Evolutionary conservation across 768 basidiomycete species (phyloP), one percentile per base, ranked within the genome.

Genomic region (Antrodiella citrinella): DNA sequence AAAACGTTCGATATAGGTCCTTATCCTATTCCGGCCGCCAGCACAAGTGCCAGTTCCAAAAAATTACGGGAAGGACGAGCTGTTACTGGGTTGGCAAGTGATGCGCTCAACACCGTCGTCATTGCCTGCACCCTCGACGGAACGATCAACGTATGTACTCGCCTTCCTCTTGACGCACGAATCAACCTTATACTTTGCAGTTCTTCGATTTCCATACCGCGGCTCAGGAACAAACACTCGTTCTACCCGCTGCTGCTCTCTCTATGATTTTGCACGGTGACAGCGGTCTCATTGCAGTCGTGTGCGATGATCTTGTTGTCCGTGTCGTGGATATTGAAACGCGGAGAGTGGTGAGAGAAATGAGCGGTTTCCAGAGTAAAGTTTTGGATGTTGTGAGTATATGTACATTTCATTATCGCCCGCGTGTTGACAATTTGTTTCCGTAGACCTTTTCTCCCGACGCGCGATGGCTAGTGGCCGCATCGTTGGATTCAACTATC

Each of bases 171-270:
- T 44, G 5, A 3, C 15, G 25, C 39, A 7, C 21, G 4, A 26
- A n/a, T 48, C 26, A 43, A 41, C 7, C 48, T 26, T 10, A 9
- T 19, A 44, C 20, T 9, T 23, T 35, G 43, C 57, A 99, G 94
- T 97, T 97, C 71, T 99, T 98, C 59, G 88, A 98, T 64, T 98
- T 99, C 67, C 91, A 95, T 59, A 83, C 85, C 2, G 81, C 89
- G 9, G 80, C 81, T 58, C 69, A 91, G 51, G 78, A 86, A 52
- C 68, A 84, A 47, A 81, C 81, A 0, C 50, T 92, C 44, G 67
- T 80, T 9, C 60, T 96, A 2, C 74, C 88, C 2, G 83, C 91
- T 3, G 70, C 81, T 12, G 75, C 81, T 18, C 79, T 80, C 19
- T 84, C 87, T 2, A 75, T 94, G 56, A 65, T 73, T 2, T 72